A percentile compares a stretch with the other conserved stretches of the same genome.
Conservation (phyloP, 768 basidiomycete species). For the Multifurca ochricompacta region DNA sequence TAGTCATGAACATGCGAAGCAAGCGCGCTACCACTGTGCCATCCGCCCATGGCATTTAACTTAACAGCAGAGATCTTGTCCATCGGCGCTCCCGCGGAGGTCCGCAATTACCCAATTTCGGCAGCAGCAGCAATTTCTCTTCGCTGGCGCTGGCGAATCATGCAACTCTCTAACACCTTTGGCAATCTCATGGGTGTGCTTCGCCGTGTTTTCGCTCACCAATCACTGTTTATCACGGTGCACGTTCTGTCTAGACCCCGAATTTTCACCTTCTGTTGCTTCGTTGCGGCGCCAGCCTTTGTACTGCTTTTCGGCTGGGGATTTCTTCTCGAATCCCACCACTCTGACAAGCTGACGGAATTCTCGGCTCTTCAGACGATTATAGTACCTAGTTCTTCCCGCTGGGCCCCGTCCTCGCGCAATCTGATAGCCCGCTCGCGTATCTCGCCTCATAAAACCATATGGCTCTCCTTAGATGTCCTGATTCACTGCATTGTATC, state of each 20-base stretch:
- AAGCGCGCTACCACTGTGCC: conserved; percentile 22
- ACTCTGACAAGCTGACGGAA: neutral
- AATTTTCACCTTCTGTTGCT: neutral
- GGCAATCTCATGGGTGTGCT: neutral
- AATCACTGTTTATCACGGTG: neutral
- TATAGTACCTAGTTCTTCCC: neutral
- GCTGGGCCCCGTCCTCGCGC: neutral
- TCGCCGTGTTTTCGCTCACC: neutral
- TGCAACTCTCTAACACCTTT: neutral
- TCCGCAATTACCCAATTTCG: too few relatives aligned
- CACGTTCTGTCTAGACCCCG: neutral
- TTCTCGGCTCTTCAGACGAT: neutral
- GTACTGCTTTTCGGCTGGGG: neutral
- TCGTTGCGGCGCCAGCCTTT: neutral
- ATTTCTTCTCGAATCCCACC: neutral
- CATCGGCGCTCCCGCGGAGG: too few relatives aligned
- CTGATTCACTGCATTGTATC: neutral
- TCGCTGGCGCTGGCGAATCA: too few relatives aligned
- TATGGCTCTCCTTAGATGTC: conserved; percentile 1
- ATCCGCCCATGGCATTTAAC: conserved; percentile 2
- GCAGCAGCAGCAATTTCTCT: too few relatives aligned
- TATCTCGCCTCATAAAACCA: neutral
- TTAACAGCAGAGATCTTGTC: too few relatives aligned
- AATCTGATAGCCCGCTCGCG: neutral
- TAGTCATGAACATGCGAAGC: conserved; percentile 13